phyloP scores from a whole-genome alignment of 345 rosid genomes.

The Melaleuca alternifolia region DNA sequence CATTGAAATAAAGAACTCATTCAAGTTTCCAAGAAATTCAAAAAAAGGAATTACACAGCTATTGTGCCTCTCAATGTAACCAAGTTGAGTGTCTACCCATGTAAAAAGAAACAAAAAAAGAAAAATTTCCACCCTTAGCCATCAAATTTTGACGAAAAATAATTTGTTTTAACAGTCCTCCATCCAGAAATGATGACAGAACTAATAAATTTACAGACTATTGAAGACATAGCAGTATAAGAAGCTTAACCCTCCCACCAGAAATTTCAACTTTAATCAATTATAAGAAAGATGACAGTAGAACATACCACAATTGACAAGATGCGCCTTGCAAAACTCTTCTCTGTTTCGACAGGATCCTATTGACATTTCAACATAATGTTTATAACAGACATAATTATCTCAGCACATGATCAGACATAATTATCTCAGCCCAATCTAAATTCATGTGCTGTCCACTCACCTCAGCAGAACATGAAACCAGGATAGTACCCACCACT shows the following conservation, averaged over 20 bases:
- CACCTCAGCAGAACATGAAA: constrained; percentile 89
- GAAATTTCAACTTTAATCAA: neutral
- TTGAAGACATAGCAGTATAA: neutral
- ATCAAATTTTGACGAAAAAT: neutral
- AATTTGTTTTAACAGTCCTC: neutral
- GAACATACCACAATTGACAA: constrained; percentile 76
- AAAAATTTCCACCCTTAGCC: neutral
- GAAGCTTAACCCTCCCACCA: neutral
- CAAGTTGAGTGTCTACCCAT: neutral
- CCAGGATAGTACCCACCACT: constrained; percentile 52
- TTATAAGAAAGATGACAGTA: neutral
- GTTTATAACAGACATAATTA: neutral
- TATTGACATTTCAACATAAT: constrained; percentile 4
- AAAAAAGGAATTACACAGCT: neutral
- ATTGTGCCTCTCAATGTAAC: neutral
- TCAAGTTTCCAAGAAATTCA: neutral
- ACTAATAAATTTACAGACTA: neutral
- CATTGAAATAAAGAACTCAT: neutral
- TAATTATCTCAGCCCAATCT: neutral
- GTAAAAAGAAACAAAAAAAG: neutral
- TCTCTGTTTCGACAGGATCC: constrained; percentile 94
- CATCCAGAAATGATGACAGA: neutral
- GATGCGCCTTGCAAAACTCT: constrained; percentile 71
- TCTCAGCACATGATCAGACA: neutral
- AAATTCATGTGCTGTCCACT: neutral